Evolutionary conservation across 208 protist species (phyloP).

Genomic region (Leishmania arabica): DNA sequence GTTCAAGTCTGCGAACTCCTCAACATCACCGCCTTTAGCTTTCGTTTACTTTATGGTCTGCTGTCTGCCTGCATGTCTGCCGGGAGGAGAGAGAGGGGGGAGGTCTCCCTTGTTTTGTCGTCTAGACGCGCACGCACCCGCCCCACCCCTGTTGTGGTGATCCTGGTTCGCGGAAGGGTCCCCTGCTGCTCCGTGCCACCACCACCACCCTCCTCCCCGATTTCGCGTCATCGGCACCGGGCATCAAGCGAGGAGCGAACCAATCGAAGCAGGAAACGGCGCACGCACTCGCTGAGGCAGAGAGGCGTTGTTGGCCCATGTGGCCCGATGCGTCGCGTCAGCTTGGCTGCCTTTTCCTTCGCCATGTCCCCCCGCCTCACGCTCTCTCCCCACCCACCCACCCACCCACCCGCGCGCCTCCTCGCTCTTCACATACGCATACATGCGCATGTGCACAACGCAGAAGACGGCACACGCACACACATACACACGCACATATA

Average conservation of each 20-base stretch:
- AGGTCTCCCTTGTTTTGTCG: background rate
- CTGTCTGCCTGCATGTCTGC: background rate
- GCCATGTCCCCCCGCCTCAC: background rate
- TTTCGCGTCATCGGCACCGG: background rate
- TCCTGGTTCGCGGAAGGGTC: background rate
- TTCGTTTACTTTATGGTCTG: background rate
- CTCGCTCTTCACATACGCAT: constrained; percentile 7
- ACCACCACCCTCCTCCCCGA: background rate
- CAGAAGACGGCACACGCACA: background rate
- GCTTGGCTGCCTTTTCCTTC: constrained; percentile 17
- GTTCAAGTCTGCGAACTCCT: background rate
- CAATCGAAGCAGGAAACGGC: background rate
- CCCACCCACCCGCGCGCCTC: no score
- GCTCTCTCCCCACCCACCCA: no score
- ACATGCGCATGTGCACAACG: no score
- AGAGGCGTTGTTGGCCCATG: background rate
- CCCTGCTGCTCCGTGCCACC: background rate
- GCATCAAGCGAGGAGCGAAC: background rate
- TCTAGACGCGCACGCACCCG: background rate
- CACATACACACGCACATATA: background rate
- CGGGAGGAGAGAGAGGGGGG: background rate
- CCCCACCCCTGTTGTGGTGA: background rate
- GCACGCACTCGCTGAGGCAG: background rate
- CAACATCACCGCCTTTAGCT: background rate
- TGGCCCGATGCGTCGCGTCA: background rate